Evolutionary conservation across 306 rosid genomes (phyloP).

Genomic region (Pterocarpus santalinus): DNA sequence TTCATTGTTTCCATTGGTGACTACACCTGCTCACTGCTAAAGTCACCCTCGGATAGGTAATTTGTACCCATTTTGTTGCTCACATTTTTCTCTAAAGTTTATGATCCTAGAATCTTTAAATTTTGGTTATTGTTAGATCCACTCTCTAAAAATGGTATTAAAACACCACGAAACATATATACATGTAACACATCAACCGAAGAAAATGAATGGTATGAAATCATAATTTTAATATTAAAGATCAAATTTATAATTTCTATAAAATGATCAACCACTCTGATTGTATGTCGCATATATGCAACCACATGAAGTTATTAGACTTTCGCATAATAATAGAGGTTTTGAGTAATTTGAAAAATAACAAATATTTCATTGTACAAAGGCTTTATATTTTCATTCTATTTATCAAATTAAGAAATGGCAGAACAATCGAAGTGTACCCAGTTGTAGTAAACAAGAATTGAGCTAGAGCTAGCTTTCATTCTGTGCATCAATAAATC

Average conservation of each 20-base stretch:
- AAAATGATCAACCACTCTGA: not conserved
- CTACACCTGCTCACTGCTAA: too few species aligned
- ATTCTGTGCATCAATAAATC: not conserved
- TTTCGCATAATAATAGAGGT: not conserved
- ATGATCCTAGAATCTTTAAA: too few species aligned
- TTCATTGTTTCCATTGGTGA: too few species aligned
- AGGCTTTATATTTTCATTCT: not conserved
- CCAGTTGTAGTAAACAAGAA: not conserved
- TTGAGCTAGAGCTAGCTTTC: not conserved
- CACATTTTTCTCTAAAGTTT: too few species aligned
- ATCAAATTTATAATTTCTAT: not conserved
- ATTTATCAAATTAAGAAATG: not conserved
- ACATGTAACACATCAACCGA: not conserved
- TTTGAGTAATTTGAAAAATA: not conserved
- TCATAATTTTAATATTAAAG: too few species aligned
- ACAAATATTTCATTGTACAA: not conserved
- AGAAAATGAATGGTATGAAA: not conserved
- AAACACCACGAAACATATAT: too few species aligned
- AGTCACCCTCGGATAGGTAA: too few species aligned
- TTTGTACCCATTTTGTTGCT: too few species aligned
- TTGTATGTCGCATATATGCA: not conserved
- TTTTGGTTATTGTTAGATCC: too few species aligned
- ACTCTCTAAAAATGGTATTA: too few species aligned
- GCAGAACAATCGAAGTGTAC: not conserved
- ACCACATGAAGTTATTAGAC: too few species aligned